phyloP scores from a whole-genome alignment of 768 basidiomycete species.

The Agaricus sinodeliciosus region DNA sequence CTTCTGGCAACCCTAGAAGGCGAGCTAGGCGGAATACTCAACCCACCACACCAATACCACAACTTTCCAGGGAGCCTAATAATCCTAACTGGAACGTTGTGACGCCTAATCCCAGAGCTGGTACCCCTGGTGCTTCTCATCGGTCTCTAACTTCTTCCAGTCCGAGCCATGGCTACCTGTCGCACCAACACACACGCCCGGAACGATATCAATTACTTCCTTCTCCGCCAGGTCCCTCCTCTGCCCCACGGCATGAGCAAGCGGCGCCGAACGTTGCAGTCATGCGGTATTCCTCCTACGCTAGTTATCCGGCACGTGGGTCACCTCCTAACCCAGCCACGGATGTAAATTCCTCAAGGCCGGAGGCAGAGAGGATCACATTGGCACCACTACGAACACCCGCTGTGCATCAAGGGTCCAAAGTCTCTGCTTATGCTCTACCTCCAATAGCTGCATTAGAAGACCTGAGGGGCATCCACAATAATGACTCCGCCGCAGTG shows the following conservation, averaged over 20 bases:
- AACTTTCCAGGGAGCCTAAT: slow-evolving; percentile 22
- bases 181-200: slow-evolving; percentile 4
- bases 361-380: slow-evolving; percentile 27
- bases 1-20: slow-evolving; percentile 52
- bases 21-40: slow-evolving; percentile 50
- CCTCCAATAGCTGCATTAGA: slow-evolving; percentile 69
- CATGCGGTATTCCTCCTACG: slow-evolving; percentile 22
- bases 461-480: slow-evolving; percentile 45
- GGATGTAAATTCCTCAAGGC: slow-evolving; percentile 25
- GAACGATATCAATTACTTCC: slow-evolving; percentile 9
- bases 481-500: slow-evolving; percentile 58
- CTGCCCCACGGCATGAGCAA: background rate
- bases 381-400: slow-evolving; percentile 36
- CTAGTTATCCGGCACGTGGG: slow-evolving; percentile 17
- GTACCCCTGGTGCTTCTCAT: slow-evolving; percentile 14
- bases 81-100: slow-evolving; percentile 42
- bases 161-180: slow-evolving; percentile 3
- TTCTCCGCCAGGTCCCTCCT: background rate
- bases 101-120: slow-evolving; percentile 25
- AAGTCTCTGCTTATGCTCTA: slow-evolving; percentile 41
- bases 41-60: slow-evolving; percentile 20
- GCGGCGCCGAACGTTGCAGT: background rate
- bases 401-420: slow-evolving; percentile 17
- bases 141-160: slow-evolving; percentile 13
- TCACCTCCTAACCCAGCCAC: slow-evolving; percentile 20